These are phyloP conservation scores for Turritis glabra DNA, from an alignment of 345 rosid species.

Conservation along the genomic window DNA sequence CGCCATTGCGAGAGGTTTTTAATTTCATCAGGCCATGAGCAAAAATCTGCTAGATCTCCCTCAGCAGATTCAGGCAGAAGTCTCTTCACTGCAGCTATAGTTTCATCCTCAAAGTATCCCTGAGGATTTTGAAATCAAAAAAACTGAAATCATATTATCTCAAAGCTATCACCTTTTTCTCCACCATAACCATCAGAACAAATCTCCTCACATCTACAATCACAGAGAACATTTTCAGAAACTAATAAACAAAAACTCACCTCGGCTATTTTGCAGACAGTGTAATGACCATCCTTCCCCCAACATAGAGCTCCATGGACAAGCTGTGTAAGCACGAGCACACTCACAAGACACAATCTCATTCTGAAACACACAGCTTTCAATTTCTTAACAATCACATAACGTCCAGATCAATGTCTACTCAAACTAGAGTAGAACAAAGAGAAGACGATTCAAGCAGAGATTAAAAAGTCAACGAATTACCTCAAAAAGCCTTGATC, in stretches of 20 bases:
- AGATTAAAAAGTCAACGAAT: slow-evolving; percentile 5
- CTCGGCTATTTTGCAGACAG: slow-evolving; percentile 82
- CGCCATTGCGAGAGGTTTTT: slow-evolving; percentile 48
- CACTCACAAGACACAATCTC: slow-evolving; percentile 43
- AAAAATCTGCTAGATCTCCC: slow-evolving; percentile 77
- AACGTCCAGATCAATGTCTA: background rate
- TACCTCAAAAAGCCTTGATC: slow-evolving; percentile 8
- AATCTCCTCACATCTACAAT: background rate
- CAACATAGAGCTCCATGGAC: slow-evolving; percentile 60
- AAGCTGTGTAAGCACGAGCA: slow-evolving; percentile 56
- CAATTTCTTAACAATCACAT: slow-evolving; percentile 1
- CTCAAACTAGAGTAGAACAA: no score
- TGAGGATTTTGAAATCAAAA: slow-evolving; percentile 18
- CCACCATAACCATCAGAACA: background rate
- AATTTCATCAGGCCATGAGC: slow-evolving; percentile 85
- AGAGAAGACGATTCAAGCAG: background rate
- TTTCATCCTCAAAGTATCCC: slow-evolving; percentile 67
- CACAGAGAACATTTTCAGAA: background rate
- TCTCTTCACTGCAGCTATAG: slow-evolving; percentile 56
- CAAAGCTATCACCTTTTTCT: background rate
- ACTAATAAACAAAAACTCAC: slow-evolving; percentile 30
- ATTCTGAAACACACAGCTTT: slow-evolving; percentile 20
- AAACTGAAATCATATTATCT: background rate
- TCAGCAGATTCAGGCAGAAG: slow-evolving; percentile 70
- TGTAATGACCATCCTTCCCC: slow-evolving; percentile 88